Base-by-base conservation (phyloP, 805 yeast species). In the Spathaspora sp. region DNA sequence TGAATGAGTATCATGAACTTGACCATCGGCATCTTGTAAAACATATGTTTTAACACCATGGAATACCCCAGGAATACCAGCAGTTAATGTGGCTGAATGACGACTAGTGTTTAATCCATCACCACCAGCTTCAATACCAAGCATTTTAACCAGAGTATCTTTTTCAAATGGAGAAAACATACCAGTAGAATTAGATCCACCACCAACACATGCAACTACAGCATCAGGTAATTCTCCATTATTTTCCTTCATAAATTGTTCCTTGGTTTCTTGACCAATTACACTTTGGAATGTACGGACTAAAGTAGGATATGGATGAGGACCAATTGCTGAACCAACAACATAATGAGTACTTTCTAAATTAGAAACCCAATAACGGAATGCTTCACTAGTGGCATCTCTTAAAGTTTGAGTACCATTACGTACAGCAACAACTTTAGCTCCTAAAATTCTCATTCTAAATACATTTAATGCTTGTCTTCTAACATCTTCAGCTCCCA, bases 401-500 rank as follows among this genome's bases (percentile, higher is more conserved):
- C 99, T 86, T 68, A 94, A 79, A 32, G 99, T 94, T 68, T 87
- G 81, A 20, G 99, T 93, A 71, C 99, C 99, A 64, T 89, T 89
- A 43, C 88, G 86, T 49, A 94, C 97, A 32, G 97, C 86, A 56
- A 93, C 82, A 52, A 94, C 99, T 50, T 88, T 86, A 42, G 99
- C 99, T 60, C 99, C 99, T 55, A 94, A 77, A 47, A 94, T 86
- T 70, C 90, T 81, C 96, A 94, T 94, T 77, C 99, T 84, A 80
- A 94, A 94, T 40, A 94, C 99, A 64, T 94, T 94, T 58, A 94
- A 78, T 12, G 99, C 97, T 79, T 94, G 99, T 73, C 99, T 89
- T 70, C 97, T 87, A 44, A 89, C 97, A 75, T 94, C 99, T 73
- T 94, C 99, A 44, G 98, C 98, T 56, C 99, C 99, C 99, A 94